Evolutionary conservation across 2,329 filamentous ascomycete genomes (phyloP).

Genomic region (Cercospora canescens): DNA sequence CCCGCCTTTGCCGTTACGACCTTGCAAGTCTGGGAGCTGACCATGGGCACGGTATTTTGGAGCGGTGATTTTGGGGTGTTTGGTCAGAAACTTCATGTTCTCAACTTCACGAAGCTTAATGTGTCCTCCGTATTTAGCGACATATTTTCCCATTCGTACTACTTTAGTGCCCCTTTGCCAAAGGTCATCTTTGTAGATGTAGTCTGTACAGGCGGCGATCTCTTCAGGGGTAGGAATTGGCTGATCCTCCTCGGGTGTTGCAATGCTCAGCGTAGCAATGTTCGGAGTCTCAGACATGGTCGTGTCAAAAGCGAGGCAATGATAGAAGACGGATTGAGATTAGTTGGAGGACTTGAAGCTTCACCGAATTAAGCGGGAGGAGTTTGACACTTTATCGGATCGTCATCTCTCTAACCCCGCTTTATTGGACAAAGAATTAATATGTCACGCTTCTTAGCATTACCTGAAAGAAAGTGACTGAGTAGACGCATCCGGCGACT

Average conservation of each 20-base stretch:
- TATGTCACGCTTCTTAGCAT: not conserved
- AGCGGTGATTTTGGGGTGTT: not conserved
- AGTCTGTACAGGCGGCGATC: not conserved
- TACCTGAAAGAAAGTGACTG: not conserved
- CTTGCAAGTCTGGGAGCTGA: too few species aligned
- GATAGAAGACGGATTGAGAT: not conserved
- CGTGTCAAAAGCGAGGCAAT: not conserved
- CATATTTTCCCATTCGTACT: not conserved
- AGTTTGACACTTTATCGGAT: not conserved
- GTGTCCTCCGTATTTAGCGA: not conserved
- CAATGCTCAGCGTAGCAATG: not conserved
- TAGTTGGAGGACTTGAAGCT: not conserved
- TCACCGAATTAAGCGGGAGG: not conserved
- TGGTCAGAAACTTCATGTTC: not conserved
- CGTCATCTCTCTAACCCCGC: not conserved
- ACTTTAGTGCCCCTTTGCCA: too few species aligned
- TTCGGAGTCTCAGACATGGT: not conserved
- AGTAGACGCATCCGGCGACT: not conserved
- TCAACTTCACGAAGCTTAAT: not conserved
- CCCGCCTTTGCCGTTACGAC: too few species aligned
- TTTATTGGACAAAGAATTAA: not conserved
- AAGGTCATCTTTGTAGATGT: too few species aligned
- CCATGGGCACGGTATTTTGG: not conserved
- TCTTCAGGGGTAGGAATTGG: not conserved
- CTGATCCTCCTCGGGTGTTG: not conserved